A percentile compares a stretch with the other conserved stretches of the same genome.
Evolutionary conservation across 129 eudicot genomes (phyloP).

Genomic region (Ambrosia trifida): DNA sequence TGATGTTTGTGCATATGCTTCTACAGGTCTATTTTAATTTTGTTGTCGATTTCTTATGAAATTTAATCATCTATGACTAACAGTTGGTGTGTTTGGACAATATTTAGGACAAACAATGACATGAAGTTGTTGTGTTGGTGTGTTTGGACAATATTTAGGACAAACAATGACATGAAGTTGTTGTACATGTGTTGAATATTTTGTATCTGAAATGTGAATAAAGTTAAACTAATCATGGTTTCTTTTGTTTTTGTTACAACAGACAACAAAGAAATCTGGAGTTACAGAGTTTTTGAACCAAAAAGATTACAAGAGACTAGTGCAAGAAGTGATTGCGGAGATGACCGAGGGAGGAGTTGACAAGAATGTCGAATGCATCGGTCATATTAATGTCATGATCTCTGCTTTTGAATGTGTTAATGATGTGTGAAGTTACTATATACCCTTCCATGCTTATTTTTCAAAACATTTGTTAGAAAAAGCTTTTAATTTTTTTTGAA

Average conservation of each 20-base stretch:
- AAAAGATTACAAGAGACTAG: slow-evolving; percentile 65
- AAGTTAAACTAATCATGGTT: too few relatives aligned
- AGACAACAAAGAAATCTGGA: slow-evolving; percentile 79
- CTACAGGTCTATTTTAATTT: too few relatives aligned
- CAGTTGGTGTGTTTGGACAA: slow-evolving; percentile 9
- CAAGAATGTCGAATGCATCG: slow-evolving; percentile 75
- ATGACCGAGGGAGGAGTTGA: slow-evolving; percentile 91
- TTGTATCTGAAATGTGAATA: too few relatives aligned
- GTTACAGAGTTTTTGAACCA: slow-evolving; percentile 84
- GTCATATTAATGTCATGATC: slow-evolving; percentile 72
- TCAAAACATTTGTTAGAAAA: background rate
- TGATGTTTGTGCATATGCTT: too few relatives aligned
- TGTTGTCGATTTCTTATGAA: background rate
- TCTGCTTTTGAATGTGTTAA: slow-evolving; percentile 89
- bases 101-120: slow-evolving; percentile 39
- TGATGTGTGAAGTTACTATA: slow-evolving; percentile 49
- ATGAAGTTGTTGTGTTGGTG: slow-evolving; percentile 17
- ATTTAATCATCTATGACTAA: slow-evolving; percentile 15
- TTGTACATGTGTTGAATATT: slow-evolving; percentile 17
- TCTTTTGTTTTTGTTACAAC: background rate
- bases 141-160: slow-evolving; percentile 26
- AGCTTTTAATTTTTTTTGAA: too few relatives aligned
- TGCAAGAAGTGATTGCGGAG: slow-evolving; percentile 82
- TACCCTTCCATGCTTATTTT: background rate
- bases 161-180: slow-evolving; percentile 34